Base-by-base conservation (phyloP, 495 filamentous ascomycete species). In the Podospora pseudocomata region DNA sequence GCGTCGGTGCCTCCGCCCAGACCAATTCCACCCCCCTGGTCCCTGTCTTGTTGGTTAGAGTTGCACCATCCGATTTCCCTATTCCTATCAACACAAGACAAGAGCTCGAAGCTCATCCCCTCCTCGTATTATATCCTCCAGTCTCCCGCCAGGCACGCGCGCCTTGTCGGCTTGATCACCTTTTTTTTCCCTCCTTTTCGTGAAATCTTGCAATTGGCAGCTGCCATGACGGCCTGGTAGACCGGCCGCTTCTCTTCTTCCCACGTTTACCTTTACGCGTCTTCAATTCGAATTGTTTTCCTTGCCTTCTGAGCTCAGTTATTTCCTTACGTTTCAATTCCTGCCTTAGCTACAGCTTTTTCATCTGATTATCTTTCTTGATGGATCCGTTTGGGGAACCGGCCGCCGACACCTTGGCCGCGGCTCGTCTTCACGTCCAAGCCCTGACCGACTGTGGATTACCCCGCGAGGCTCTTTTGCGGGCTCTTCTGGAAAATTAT, bases 331-430 rank as follows among this genome's bases (percentile, higher is more conserved):
- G 39, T 13, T 49, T 16, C 30, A 7, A 49, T 49, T 49, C 39
- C 39, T 49, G 13, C 39, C 39, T 49, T 49, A 11, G 11, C 39
- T 49, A 49, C 39, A 49, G 5, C 39, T 49, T 49, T 49, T 49
- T 57, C 62, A 69, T 63, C 44, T 23, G 13, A 27, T 32, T 34
- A 62, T 44, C 23, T 32, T 57, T 61, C 63, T 20, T 55, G 54
- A 75, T 75, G 73, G 73, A 75, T 65, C 69, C 73, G 7, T 83
- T 83, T 1, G 83, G 83, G 30, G 81, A 81, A 70, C 81, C 82
- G 55, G 73, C 76, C 18, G 68, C 69, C 72, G 71, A 74, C 67
- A 75, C 68, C 60, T 55, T 76, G 60, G 76, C 73, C 34, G 75
- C 73, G 20, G 76, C 76, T 28, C 71, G 75, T 16, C 74, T 76